Conservation (phyloP, 306 rosid species). For the Morella rubra region DNA sequence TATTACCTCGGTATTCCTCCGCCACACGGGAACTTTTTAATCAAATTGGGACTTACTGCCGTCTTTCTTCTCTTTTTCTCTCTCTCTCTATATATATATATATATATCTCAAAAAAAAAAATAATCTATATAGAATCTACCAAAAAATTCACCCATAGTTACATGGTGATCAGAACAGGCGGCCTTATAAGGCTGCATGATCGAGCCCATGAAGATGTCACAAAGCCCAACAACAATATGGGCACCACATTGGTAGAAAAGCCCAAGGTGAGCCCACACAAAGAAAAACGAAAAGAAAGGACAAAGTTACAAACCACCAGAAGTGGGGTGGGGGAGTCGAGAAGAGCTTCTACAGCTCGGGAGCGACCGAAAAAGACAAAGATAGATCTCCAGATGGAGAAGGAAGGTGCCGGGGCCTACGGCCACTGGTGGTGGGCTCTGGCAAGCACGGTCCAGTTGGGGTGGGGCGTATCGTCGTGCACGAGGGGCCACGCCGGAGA, state of each 20-base stretch:
- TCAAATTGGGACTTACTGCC: too few species aligned
- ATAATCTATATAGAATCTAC: too few species aligned
- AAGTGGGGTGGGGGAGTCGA: neutral
- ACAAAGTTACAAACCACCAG: neutral
- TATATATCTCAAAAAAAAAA: too few species aligned
- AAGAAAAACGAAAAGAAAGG: neutral
- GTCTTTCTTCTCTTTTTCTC: too few species aligned
- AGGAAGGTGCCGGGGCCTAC: neutral
- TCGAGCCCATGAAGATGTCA: neutral
- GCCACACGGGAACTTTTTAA: too few species aligned
- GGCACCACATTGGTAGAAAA: neutral
- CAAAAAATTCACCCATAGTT: too few species aligned
- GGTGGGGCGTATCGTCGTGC: conserved; percentile 52
- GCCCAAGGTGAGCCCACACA: neutral
- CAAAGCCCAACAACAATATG: neutral
- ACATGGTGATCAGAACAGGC: too few species aligned
- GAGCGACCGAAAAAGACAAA: neutral
- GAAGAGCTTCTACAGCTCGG: neutral
- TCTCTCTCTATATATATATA: too few species aligned
- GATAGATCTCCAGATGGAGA: neutral
- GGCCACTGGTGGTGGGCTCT: conserved; percentile 64
- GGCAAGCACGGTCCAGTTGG: conserved; percentile 62
- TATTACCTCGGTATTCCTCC: too few species aligned
- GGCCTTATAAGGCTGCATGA: too few species aligned
- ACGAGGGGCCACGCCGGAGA: conserved; percentile 46